These are phyloP conservation scores for Pythium sp. DNA, from an alignment of 352 stramenopile genomes.

Conservation along the genomic window DNA sequence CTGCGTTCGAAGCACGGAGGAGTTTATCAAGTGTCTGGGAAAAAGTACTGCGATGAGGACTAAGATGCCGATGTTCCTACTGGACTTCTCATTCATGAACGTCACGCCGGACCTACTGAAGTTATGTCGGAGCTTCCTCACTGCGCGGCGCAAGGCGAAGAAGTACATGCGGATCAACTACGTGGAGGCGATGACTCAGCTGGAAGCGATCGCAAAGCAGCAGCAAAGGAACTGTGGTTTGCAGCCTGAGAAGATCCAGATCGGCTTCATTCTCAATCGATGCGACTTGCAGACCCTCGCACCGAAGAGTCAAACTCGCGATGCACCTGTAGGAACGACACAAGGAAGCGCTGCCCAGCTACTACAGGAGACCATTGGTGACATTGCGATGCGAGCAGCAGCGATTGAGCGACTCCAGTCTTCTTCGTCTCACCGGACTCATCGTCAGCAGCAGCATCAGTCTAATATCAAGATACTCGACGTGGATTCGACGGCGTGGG, in stretches of 20 bases:
- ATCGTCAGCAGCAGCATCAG: background rate
- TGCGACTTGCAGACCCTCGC: background rate
- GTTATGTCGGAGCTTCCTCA: slow-evolving; percentile 24
- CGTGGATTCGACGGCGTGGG: slow-evolving; percentile 7
- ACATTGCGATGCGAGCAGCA: background rate
- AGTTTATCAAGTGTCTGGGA: slow-evolving; percentile 10
- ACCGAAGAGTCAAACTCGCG: background rate
- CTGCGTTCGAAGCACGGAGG: slow-evolving; percentile 1
- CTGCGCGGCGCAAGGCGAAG: slow-evolving; percentile 19
- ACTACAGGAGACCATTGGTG: background rate
- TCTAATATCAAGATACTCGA: background rate
- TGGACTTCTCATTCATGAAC: slow-evolving; percentile 33
- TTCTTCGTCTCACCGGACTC: no score
- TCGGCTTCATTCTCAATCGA: slow-evolving; percentile 10
- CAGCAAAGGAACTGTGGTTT: background rate
- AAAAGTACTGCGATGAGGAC: background rate
- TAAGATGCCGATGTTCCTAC: slow-evolving; percentile 31
- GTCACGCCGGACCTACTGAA: slow-evolving; percentile 30
- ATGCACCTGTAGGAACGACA: background rate
- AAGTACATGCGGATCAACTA: slow-evolving; percentile 29
- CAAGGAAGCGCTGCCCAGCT: background rate
- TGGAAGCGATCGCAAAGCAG: slow-evolving; percentile 18
- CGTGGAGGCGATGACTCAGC: slow-evolving; percentile 18
- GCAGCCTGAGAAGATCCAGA: background rate
- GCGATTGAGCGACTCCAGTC: background rate